phyloP scores from a whole-genome alignment of 805 yeast species.

The Lachancea waltii region DNA sequence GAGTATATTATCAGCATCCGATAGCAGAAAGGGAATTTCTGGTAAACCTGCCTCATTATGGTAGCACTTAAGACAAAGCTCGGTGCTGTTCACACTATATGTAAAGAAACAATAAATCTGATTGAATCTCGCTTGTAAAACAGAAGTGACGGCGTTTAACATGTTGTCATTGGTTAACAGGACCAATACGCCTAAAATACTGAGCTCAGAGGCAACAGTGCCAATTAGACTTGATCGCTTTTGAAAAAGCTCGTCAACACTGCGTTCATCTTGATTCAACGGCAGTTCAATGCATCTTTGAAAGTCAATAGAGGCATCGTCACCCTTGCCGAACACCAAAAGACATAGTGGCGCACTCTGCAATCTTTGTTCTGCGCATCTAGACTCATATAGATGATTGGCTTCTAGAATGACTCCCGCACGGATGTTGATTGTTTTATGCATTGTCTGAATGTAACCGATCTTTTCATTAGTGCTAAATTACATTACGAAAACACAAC shows the following conservation, averaged over 20 bases:
- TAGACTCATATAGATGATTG: conserved; percentile 3
- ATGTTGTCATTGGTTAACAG: conserved; percentile 1
- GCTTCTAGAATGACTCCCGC: conserved; percentile 3
- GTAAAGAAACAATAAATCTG: conserved; percentile 1
- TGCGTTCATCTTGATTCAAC: neutral
- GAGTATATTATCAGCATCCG: neutral
- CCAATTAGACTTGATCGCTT: too few species aligned
- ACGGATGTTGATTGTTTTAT: neutral
- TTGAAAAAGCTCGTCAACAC: too few species aligned
- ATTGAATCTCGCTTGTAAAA: too few species aligned
- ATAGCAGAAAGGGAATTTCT: neutral
- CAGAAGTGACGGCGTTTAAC: too few species aligned
- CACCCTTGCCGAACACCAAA: conserved; percentile 2
- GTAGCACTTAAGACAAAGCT: conserved; percentile 2
- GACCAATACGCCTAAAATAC: conserved; percentile 3
- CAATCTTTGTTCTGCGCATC: neutral
- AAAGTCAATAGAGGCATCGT: neutral
- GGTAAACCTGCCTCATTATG: neutral
- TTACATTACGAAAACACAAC: neutral
- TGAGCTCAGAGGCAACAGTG: neutral
- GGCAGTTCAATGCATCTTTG: conserved; percentile 3
- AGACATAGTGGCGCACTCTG: neutral
- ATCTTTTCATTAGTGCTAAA: too few species aligned
- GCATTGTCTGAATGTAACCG: too few species aligned
- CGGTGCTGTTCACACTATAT: neutral